These are phyloP conservation scores for Corrigiola litoralis DNA, from an alignment of 179 eudicot genomes.

Conservation along the genomic window DNA sequence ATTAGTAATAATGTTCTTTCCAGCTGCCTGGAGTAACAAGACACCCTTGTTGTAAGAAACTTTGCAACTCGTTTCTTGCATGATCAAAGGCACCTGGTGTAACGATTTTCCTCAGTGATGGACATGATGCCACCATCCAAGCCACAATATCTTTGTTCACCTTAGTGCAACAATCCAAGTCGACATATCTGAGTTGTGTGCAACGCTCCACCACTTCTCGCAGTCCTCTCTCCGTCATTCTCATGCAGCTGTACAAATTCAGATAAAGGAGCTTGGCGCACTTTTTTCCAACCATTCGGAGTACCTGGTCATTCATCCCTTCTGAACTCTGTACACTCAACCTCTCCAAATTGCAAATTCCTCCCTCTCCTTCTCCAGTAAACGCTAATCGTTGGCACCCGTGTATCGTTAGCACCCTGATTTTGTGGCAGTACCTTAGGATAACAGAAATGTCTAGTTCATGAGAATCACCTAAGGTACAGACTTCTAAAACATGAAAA, in stretches of 20 bases:
- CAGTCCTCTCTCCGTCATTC: constrained; percentile 15
- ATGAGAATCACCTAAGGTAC: neutral
- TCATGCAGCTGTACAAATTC: constrained; percentile 17
- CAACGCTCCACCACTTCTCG: constrained; percentile 27
- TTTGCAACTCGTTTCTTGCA: too few relatives aligned
- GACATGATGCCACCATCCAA: constrained; percentile 17
- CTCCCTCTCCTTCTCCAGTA: neutral
- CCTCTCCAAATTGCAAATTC: constrained; percentile 7
- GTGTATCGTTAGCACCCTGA: constrained; percentile 5
- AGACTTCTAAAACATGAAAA: neutral
- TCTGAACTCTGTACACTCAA: constrained; percentile 5
- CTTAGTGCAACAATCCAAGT: constrained; percentile 10
- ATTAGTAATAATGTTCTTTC: too few relatives aligned
- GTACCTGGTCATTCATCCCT: constrained; percentile 16
- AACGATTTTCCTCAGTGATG: constrained; percentile 18
- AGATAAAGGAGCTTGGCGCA: constrained; percentile 16
- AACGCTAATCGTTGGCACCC: constrained; percentile 1
- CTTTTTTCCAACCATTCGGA: constrained; percentile 6
- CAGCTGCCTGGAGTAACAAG: constrained; percentile 10
- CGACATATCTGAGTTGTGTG: constrained; percentile 10
- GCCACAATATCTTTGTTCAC: constrained; percentile 13
- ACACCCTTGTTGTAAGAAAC: constrained; percentile 18
- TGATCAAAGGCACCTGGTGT: too few relatives aligned
- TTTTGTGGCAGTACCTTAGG: neutral
- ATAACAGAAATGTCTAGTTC: constrained; percentile 15